These are phyloP conservation scores for Tylopilus sp. DNA, from an alignment of 1,284 basidiomycete genomes.

Conservation along the genomic window DNA sequence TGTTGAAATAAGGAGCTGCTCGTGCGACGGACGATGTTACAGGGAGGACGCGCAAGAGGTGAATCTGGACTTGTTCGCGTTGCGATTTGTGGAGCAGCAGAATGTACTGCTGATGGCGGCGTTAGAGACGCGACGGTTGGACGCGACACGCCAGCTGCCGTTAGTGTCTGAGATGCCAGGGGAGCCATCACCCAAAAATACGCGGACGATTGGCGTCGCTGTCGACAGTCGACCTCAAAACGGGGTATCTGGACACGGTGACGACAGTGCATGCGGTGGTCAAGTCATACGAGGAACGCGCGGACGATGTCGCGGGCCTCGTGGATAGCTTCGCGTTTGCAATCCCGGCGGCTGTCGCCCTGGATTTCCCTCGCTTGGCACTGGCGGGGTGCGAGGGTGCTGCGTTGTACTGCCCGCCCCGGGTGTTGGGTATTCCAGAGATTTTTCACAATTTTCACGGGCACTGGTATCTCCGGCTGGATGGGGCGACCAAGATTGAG, in stretches of 20 bases:
- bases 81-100: slow-evolving; percentile 71
- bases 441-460: slow-evolving; percentile 95
- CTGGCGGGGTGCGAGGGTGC: slow-evolving; percentile 58
- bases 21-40: slow-evolving; percentile 76
- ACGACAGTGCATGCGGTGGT: slow-evolving; percentile 61
- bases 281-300: slow-evolving; percentile 74
- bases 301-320: slow-evolving; percentile 62
- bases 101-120: slow-evolving; percentile 65
- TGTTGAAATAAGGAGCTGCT: slow-evolving; percentile 92
- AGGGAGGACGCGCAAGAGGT: slow-evolving; percentile 60
- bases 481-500: slow-evolving; percentile 96
- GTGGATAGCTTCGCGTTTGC: slow-evolving; percentile 87
- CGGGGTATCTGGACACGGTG: slow-evolving; percentile 55
- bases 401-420: slow-evolving; percentile 49
- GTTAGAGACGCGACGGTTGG: slow-evolving; percentile 66
- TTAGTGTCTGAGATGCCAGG: slow-evolving; percentile 66
- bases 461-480: slow-evolving; percentile 92
- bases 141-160: slow-evolving; percentile 79
- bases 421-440: slow-evolving; percentile 94
- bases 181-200: slow-evolving; percentile 75
- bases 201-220: slow-evolving; percentile 80
- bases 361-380: slow-evolving; percentile 75
- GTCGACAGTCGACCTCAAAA: slow-evolving; percentile 54
- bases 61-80: slow-evolving; percentile 74
- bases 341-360: slow-evolving; percentile 85